Evolutionary conservation across 352 stramenopile genomes (phyloP).

Genomic region (Phytophthora cryptogea): DNA sequence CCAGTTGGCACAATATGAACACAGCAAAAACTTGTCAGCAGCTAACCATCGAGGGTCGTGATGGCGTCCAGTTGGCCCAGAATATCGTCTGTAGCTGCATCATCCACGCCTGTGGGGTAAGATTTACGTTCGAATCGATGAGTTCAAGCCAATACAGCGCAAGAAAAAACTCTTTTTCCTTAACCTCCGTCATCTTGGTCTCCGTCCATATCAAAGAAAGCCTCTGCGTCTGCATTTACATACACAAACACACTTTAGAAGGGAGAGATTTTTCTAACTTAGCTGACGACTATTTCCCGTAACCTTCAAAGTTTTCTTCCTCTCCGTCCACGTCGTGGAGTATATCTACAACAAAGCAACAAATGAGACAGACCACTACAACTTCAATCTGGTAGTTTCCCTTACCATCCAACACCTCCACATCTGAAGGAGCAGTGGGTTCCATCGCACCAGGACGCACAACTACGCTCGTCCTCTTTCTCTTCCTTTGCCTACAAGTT

Average conservation of each 20-base stretch:
- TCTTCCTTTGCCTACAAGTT: no score
- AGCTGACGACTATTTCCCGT: not conserved
- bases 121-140: not conserved
- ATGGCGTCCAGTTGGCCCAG: slow-evolving; percentile 43
- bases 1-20: no score
- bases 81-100: slow-evolving; percentile 37
- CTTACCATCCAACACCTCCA: slow-evolving; percentile 43
- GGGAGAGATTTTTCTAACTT: not conserved
- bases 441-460: slow-evolving; percentile 11
- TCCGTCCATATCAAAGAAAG: slow-evolving; percentile 28
- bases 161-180: not conserved
- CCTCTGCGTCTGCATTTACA: slow-evolving; percentile 27
- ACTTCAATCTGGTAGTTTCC: not conserved
- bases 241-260: not conserved
- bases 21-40: not conserved
- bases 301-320: slow-evolving; percentile 33
- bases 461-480: no score
- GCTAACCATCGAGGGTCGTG: slow-evolving; percentile 33
- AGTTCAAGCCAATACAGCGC: not conserved
- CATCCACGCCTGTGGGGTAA: slow-evolving; percentile 9
- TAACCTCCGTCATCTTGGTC: slow-evolving; percentile 21
- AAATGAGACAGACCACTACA: slow-evolving; percentile 8
- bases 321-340: slow-evolving; percentile 31
- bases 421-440: slow-evolving; percentile 16
- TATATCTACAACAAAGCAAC: slow-evolving; percentile 26